phyloP scores from a whole-genome alignment of 2,329 filamentous ascomycete species.

The Fusarium nanum region DNA sequence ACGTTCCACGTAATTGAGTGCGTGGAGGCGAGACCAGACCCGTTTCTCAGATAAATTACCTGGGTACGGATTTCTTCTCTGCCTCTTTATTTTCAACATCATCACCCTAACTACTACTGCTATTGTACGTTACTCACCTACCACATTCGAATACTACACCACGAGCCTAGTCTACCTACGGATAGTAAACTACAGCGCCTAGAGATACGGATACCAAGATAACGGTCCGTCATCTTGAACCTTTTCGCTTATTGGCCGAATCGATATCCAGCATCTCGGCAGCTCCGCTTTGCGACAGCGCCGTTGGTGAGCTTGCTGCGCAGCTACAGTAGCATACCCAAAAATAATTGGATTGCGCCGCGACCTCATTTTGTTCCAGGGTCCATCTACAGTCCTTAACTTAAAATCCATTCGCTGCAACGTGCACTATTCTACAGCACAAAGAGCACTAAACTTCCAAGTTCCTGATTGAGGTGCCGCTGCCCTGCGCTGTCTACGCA shows the following conservation, averaged over 20 bases:
- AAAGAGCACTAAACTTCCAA: not conserved
- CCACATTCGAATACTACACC: slow-evolving; percentile 2
- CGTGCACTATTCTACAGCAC: not conserved
- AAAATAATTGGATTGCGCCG: slow-evolving; percentile 35
- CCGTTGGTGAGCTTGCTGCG: slow-evolving; percentile 34
- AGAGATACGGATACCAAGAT: slow-evolving; percentile 8
- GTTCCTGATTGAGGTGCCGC: not conserved
- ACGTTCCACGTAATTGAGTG: slow-evolving; percentile 38
- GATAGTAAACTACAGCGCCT: not conserved
- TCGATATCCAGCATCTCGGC: slow-evolving; percentile 20
- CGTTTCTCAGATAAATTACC: not conserved
- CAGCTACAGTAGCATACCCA: slow-evolving; percentile 22
- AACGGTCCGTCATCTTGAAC: slow-evolving; percentile 24
- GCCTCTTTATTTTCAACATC: slow-evolving; percentile 1
- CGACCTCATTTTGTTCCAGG: slow-evolving; percentile 33
- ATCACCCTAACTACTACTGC: slow-evolving; percentile 10
- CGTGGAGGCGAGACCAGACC: slow-evolving; percentile 14
- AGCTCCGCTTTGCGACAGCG: slow-evolving; percentile 35
- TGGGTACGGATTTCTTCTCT: not conserved
- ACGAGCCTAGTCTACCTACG: slow-evolving; percentile 11
- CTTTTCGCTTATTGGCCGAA: slow-evolving; percentile 25
- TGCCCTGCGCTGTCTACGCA: not conserved
- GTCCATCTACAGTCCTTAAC: slow-evolving; percentile 25
- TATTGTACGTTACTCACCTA: not conserved
- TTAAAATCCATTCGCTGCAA: slow-evolving; percentile 2